Evolutionary conservation across 805 yeast genomes (phyloP).

Genomic region (Lipomyces japonicus): DNA sequence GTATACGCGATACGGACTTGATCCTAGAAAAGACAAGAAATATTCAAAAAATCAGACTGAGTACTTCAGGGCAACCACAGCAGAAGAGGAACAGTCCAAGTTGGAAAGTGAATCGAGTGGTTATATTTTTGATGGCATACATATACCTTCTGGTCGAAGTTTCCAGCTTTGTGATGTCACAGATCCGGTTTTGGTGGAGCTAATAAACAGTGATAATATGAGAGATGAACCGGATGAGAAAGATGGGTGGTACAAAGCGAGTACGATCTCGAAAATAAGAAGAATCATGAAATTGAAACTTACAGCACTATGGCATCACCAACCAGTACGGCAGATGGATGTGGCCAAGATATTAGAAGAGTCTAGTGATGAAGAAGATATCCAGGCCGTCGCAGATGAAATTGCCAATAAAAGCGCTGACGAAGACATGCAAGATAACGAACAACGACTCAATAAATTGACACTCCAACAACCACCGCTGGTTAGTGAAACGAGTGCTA

Average conservation of each 20-base stretch:
- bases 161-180: conserved; percentile 76
- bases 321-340: conserved; percentile 15
- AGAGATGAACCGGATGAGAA: conserved; percentile 50
- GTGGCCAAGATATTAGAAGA: conserved; percentile 24
- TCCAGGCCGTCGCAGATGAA: conserved; percentile 1
- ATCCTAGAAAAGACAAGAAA: conserved; percentile 57
- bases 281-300: conserved; percentile 70
- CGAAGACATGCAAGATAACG: neutral
- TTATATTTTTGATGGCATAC: conserved; percentile 67
- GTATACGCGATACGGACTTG: conserved; percentile 70
- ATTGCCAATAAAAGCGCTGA: neutral
- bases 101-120: conserved; percentile 35
- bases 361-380: conserved; percentile 14
- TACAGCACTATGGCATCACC: conserved; percentile 43
- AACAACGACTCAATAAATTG: neutral
- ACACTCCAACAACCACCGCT: neutral
- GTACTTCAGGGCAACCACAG: conserved; percentile 56
- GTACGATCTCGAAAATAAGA: conserved; percentile 61
- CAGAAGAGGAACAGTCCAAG: conserved; percentile 14
- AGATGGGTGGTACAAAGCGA: conserved; percentile 76
- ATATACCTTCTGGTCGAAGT: conserved; percentile 63
- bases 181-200: conserved; percentile 55
- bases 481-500: neutral
- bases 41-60: conserved; percentile 77
- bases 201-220: conserved; percentile 43